A percentile compares a stretch with the other conserved stretches of the same genome.
Conservation (phyloP, 2,329 filamentous ascomycete species). For the Elsinoe ampelina region DNA sequence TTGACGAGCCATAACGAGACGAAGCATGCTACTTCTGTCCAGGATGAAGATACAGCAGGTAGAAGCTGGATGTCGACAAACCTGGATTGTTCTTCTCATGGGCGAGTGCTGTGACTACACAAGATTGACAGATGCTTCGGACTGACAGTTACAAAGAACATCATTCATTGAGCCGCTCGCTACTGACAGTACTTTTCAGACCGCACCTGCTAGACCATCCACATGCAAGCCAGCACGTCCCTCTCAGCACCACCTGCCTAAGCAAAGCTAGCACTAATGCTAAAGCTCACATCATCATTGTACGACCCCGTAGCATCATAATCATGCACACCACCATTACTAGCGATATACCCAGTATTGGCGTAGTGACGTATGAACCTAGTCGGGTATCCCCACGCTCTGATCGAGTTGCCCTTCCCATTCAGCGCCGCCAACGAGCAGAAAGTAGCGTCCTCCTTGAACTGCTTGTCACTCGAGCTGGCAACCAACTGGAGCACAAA, state of each 20-base stretch:
- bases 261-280: conserved; percentile 38
- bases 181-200: no score
- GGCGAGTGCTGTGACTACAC: no score
- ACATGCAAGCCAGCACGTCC: no score
- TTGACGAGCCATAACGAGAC: no score
- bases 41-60: no score
- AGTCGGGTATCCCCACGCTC: conserved; percentile 52
- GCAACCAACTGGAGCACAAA: conserved; percentile 43
- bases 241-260: conserved; percentile 19
- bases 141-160: no score
- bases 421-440: conserved; percentile 46
- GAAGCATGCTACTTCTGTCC: no score
- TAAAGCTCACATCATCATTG: conserved; percentile 47
- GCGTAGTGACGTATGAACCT: conserved; percentile 49
- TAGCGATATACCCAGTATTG: conserved; percentile 40
- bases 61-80: no score
- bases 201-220: no score
- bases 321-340: conserved; percentile 46
- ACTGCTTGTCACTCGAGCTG: conserved; percentile 48
- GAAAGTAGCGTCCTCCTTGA: conserved; percentile 55
- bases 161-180: no score
- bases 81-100: no score
- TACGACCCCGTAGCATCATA: conserved; percentile 45
- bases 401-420: conserved; percentile 44
- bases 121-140: no score